phyloP scores from a whole-genome alignment of 2,329 filamentous ascomycete genomes.

The Eutypella sp. region DNA sequence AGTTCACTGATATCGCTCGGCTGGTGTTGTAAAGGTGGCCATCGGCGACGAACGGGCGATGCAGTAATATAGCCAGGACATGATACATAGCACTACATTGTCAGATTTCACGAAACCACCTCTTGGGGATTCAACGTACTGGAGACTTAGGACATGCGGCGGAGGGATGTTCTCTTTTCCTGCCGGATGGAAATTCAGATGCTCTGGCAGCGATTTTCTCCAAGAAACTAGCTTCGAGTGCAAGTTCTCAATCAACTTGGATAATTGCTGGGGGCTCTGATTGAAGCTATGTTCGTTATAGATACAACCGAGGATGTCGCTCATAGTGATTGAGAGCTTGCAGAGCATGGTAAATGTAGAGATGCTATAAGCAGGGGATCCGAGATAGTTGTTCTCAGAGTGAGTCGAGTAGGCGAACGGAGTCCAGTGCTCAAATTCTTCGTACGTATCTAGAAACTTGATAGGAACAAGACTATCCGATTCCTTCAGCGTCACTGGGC shows the following conservation, averaged over 20 bases:
- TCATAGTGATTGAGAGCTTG: slow-evolving; percentile 42
- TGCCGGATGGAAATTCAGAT: slow-evolving; percentile 34
- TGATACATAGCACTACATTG: slow-evolving; percentile 39
- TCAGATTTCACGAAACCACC: not conserved
- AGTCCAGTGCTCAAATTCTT: slow-evolving; percentile 49
- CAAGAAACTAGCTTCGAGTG: slow-evolving; percentile 38
- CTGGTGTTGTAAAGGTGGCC: slow-evolving; percentile 41
- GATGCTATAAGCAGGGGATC: slow-evolving; percentile 35
- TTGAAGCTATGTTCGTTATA: slow-evolving; percentile 39
- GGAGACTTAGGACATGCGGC: slow-evolving; percentile 39
- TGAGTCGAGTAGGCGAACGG: slow-evolving; percentile 36
- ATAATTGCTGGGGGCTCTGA: slow-evolving; percentile 29
- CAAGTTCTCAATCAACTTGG: slow-evolving; percentile 30
- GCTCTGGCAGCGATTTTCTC: slow-evolving; percentile 34
- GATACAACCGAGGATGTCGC: slow-evolving; percentile 39
- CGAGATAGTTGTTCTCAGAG: slow-evolving; percentile 20
- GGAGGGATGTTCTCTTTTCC: slow-evolving; percentile 30
- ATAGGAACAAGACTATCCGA: slow-evolving; percentile 41
- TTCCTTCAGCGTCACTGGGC: slow-evolving; percentile 43
- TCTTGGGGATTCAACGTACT: slow-evolving; percentile 21
- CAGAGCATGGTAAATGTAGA: slow-evolving; percentile 38
- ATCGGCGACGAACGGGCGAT: slow-evolving; percentile 47
- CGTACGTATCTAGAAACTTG: slow-evolving; percentile 43
- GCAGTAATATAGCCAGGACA: slow-evolving; percentile 46
- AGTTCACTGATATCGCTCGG: slow-evolving; percentile 35